Conservation (phyloP, 306 rosid species). For the Cicer judaicum region DNA sequence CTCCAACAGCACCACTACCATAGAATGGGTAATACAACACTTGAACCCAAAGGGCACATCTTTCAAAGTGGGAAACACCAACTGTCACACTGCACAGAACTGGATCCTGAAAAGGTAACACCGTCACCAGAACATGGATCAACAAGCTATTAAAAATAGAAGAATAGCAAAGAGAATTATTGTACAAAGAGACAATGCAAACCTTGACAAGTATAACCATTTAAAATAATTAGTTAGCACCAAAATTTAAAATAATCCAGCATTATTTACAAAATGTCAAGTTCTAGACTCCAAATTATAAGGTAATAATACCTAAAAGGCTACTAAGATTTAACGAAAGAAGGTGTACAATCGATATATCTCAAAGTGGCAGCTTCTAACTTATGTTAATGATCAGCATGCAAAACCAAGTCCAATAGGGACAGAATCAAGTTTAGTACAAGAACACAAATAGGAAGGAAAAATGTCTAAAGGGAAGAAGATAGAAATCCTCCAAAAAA, state of each 20-base stretch:
- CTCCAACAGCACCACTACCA: conserved; percentile 90
- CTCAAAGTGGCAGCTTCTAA: background rate
- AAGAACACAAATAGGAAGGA: conserved; percentile 12
- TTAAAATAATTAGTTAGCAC: conserved; percentile 2
- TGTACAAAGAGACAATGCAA: conserved; percentile 23
- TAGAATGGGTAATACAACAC: conserved; percentile 94
- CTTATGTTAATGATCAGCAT: conserved; percentile 20
- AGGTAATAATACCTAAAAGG: conserved; percentile 8
- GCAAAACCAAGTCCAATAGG: conserved; percentile 1
- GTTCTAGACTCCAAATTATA: conserved; percentile 1
- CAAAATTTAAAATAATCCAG: conserved; percentile 15
- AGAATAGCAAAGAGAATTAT: background rate
- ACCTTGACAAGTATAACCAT: conserved; percentile 11
- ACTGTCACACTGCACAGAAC: conserved; percentile 91
- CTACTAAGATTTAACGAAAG: conserved; percentile 3
- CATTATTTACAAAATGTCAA: conserved; percentile 24
- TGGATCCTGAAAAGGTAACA: conserved; percentile 76
- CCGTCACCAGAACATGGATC: conserved; percentile 39
- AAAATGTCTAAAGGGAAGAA: background rate
- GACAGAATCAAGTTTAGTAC: conserved; percentile 1
- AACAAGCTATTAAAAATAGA: conserved; percentile 37
- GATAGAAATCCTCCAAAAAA: background rate
- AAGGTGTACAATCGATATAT: conserved; percentile 15
- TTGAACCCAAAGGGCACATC: conserved; percentile 97
- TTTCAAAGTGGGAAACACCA: conserved; percentile 96